Percentiles rank a stretch among this genome's conserved stretches.
phyloP scores from a whole-genome alignment of 2,329 filamentous ascomycete genomes.

The Aureobasidium uvarum region DNA sequence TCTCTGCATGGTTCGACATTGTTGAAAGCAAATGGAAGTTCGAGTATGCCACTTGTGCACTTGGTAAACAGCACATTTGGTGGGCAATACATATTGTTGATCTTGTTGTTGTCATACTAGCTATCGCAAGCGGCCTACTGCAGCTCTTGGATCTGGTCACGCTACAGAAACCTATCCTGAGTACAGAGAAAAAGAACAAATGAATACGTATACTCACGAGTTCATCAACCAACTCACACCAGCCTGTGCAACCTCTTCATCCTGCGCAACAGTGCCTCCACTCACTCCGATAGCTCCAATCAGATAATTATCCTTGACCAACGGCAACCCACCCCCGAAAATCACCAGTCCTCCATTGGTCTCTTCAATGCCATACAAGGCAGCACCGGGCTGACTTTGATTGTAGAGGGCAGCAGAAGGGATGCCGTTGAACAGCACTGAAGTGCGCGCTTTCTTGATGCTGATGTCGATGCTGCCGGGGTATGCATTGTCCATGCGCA shows the following conservation, averaged over 20 bases:
- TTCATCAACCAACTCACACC: conserved; percentile 23
- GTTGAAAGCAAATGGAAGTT: conserved; percentile 69
- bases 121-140: conserved; percentile 22
- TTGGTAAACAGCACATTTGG: conserved; percentile 90
- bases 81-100: conserved; percentile 83
- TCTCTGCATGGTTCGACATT: conserved; percentile 84
- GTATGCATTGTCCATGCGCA: conserved; percentile 37
- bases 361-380: conserved; percentile 30
- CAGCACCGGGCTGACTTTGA: neutral
- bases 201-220: neutral
- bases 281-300: conserved; percentile 36
- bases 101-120: conserved; percentile 47
- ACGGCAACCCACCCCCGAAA: conserved; percentile 35
- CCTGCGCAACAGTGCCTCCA: conserved; percentile 35
- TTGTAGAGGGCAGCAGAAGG: conserved; percentile 32
- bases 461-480: conserved; percentile 35
- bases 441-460: conserved; percentile 36
- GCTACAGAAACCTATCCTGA: neutral
- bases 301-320: conserved; percentile 32
- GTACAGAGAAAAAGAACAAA: neutral
- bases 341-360: conserved; percentile 35
- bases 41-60: conserved; percentile 72
- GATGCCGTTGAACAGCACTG: conserved; percentile 34
- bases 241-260: conserved; percentile 31
- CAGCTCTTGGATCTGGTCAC: neutral